Percentiles rank a stretch among this genome's conserved stretches.
Conservation (phyloP, 2,329 filamentous ascomycete genomes). For the Aspergillus ochraceoroseus region DNA sequence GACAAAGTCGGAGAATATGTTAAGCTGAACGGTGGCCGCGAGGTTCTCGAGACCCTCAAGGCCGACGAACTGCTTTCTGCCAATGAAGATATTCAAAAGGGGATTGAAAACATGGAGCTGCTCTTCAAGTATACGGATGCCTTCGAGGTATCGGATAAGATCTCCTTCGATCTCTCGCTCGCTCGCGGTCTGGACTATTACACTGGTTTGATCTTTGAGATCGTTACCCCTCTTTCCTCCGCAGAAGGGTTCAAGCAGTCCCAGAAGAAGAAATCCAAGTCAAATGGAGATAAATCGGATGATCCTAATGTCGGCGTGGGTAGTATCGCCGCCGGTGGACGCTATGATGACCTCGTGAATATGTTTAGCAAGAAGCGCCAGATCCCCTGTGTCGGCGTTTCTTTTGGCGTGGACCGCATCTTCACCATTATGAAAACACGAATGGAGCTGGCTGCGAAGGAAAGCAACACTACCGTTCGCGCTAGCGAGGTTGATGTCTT, state of each 20-base stretch:
- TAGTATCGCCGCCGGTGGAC: constrained; percentile 80
- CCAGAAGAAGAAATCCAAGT: constrained; percentile 46
- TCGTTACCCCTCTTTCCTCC: constrained; percentile 56
- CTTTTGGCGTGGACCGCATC: constrained; percentile 92
- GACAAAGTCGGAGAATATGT: constrained; percentile 85
- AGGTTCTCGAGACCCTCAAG: constrained; percentile 66
- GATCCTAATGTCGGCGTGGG: constrained; percentile 80
- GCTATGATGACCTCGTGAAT: constrained; percentile 88
- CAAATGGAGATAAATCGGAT: constrained; percentile 57
- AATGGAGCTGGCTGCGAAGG: constrained; percentile 58
- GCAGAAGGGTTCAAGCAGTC: constrained; percentile 24
- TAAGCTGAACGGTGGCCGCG: constrained; percentile 67
- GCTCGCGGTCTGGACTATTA: constrained; percentile 83
- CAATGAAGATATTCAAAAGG: constrained; percentile 70
- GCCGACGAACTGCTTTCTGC: constrained; percentile 61
- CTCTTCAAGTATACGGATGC: constrained; percentile 78
- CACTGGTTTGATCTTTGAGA: constrained; percentile 85
- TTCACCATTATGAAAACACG: constrained; percentile 84
- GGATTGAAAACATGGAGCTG: constrained; percentile 72
- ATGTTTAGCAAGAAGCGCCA: constrained; percentile 85
- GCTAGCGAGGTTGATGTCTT: constrained; percentile 80
- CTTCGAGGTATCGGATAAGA: constrained; percentile 64
- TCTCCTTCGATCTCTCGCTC: constrained; percentile 86
- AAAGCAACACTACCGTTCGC: constrained; percentile 52
- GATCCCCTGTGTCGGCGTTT: constrained; percentile 86